Base-by-base conservation (phyloP, 1,284 basidiomycete genomes). In the Veloporphyrellus conicus region DNA sequence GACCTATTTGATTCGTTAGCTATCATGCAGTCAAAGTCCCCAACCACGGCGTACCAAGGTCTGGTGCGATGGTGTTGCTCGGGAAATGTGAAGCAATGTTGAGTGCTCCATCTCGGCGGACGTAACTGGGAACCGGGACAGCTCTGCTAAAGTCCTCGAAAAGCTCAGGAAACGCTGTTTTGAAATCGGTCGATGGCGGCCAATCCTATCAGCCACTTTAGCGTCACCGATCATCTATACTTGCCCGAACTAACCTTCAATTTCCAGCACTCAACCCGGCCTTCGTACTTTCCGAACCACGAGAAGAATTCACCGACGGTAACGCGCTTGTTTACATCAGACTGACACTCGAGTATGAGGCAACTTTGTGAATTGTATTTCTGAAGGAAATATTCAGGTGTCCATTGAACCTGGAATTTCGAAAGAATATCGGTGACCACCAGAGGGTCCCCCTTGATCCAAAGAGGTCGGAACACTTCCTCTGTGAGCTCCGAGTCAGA, bases 81-180 rank as follows among this genome's bases (percentile, higher is more conserved):
- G 94, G 93, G 64, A 94, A 94, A 69, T 94, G 87, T 3, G 84
- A 84, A 7, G 89, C 88, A 19, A 97, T 77, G 58, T 97, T 97
- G 47, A 88, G 71, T 1, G 85, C 83, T 2, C 94, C 94, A 58
- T 97, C 91, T 35, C 90, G 80, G 28, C 92, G 76, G 15, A 93
- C 90, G 61, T 88, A 93, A 62, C 87, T 87, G 1, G 92, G 92
- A 0, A 92, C 83, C 0, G 94, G 94, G 1, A 96, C 82, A 1
- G 84, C 83, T 14, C 77, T 69, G 54, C 78, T 84, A 62, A 96
- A 96, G 61, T 96, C 94, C 18, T 86, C 77, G 61, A 84, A 96
- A n/a, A 96, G 71, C 52, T 87, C 83, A 0, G 93, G 93, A 59
- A 93, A 93, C 5, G 81, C 79, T 2, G 75, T 73, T 58, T 84